Evolutionary conservation across 495 filamentous ascomycete species (phyloP).

Genomic region (Melanomma pulvis-pyrius): DNA sequence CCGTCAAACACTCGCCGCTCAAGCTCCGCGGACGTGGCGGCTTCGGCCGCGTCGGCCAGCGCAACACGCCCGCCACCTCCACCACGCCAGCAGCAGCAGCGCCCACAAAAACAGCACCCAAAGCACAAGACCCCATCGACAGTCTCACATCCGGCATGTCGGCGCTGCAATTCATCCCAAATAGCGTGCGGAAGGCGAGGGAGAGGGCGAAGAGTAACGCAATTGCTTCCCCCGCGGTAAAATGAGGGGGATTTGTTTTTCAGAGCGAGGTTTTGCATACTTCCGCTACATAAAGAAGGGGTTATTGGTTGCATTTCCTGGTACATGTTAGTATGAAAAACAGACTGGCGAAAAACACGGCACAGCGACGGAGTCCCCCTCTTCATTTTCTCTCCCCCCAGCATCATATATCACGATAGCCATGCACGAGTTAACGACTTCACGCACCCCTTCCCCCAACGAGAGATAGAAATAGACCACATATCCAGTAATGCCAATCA

Average conservation of each 20-base stretch:
- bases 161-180: conserved; percentile 25
- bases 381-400: not conserved
- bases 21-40: conserved; percentile 19
- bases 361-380: not conserved
- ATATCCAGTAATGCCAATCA: not conserved
- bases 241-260: too few relatives aligned
- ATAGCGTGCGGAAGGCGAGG: conserved; percentile 11
- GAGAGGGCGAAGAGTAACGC: conserved; percentile 1
- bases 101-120: not conserved
- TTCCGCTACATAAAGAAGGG: too few relatives aligned
- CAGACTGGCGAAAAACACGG: not conserved
- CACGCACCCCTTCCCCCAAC: too few relatives aligned
- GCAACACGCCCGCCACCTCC: not conserved
- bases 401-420: not conserved
- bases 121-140: conserved; percentile 11
- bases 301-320: too few relatives aligned
- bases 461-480: not conserved
- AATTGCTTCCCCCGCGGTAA: not conserved
- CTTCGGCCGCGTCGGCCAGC: conserved; percentile 3
- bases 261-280: not conserved
- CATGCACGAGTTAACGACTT: not conserved
- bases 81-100: not conserved
- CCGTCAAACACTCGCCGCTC: not conserved
- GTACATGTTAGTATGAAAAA: too few relatives aligned
- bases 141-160: conserved; percentile 29